Evolutionary conservation across 768 basidiomycete genomes (phyloP).

Genomic region (Panaeolus cyanescens): DNA sequence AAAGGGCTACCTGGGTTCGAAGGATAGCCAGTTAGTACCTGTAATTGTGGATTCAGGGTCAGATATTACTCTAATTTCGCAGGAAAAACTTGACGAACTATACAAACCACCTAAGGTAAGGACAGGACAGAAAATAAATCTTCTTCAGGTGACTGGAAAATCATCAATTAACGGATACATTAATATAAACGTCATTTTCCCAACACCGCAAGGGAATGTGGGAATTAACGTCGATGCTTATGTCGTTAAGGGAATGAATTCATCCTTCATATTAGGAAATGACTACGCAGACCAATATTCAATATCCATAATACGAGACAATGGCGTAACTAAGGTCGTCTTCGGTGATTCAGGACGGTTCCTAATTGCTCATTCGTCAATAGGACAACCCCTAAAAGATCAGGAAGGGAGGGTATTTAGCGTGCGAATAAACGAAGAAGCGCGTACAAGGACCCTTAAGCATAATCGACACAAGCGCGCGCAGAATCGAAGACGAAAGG

Average conservation of each 20-base stretch:
- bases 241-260: conserved; percentile 29
- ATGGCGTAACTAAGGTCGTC: not conserved
- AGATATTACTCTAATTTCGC: conserved; percentile 32
- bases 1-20: not conserved
- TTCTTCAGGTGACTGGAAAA: conserved; percentile 33
- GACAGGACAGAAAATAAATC: conserved; percentile 27
- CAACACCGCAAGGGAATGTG: conserved; percentile 20
- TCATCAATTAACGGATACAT: conserved; percentile 27
- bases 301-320: conserved; percentile 23
- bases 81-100: conserved; percentile 1
- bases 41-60: conserved; percentile 32
- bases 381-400: not conserved
- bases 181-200: conserved; percentile 22
- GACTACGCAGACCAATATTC: conserved; percentile 34
- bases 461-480: not conserved
- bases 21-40: not conserved
- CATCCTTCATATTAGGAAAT: conserved; percentile 32
- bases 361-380: conserved; percentile 5
- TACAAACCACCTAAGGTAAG: conserved; percentile 15
- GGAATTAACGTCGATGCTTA: conserved; percentile 29
- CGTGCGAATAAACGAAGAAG: conserved; percentile 2
- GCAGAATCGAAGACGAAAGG: not conserved
- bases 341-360: conserved; percentile 9
- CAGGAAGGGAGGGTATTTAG: conserved; percentile 9
- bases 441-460: not conserved